These are phyloP conservation scores for Metarhizium album DNA, from an alignment of 2,329 filamentous ascomycete species.

Conservation along the genomic window DNA sequence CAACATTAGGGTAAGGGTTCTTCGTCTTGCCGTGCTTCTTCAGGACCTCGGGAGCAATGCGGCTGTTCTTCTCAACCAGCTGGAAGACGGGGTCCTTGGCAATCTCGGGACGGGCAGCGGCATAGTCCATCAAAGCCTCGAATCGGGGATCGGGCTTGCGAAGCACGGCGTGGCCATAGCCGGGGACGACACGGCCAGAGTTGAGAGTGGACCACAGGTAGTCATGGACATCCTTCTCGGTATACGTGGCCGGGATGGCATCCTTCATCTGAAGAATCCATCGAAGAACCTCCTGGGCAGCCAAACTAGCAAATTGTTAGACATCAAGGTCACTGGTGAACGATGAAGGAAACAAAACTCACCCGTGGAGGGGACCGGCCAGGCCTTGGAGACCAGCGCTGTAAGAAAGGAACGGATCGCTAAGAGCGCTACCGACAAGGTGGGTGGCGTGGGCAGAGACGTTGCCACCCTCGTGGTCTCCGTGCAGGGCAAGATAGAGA, in stretches of 20 bases:
- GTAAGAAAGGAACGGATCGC: conserved; percentile 92
- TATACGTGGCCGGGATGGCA: conserved; percentile 66
- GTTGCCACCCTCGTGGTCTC: conserved; percentile 96
- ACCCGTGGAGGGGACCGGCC: conserved; percentile 64
- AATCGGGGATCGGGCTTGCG: conserved; percentile 96
- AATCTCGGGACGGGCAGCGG: conserved; percentile 73
- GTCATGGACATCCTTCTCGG: conserved; percentile 69
- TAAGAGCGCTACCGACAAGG: conserved; percentile 86
- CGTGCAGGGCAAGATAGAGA: conserved; percentile 90
- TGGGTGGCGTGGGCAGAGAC: conserved; percentile 94
- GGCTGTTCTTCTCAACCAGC: conserved; percentile 85
- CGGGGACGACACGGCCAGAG: conserved; percentile 86
- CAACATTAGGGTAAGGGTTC: conserved; percentile 96
- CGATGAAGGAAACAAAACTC: conserved; percentile 15
- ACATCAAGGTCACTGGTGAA: not conserved
- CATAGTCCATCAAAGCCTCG: conserved; percentile 94
- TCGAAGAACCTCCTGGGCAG: conserved; percentile 91
- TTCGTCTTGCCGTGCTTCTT: conserved; percentile 97
- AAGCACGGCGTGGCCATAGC: conserved; percentile 91
- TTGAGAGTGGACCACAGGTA: conserved; percentile 93
- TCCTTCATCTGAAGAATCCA: conserved; percentile 97
- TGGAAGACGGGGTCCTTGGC: conserved; percentile 82
- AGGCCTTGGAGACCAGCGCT: conserved; percentile 91
- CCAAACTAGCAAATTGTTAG: conserved; percentile 44
- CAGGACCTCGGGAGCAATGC: conserved; percentile 81